phyloP scores from a whole-genome alignment of 352 stramenopile species.

The Pythium aquatile region DNA sequence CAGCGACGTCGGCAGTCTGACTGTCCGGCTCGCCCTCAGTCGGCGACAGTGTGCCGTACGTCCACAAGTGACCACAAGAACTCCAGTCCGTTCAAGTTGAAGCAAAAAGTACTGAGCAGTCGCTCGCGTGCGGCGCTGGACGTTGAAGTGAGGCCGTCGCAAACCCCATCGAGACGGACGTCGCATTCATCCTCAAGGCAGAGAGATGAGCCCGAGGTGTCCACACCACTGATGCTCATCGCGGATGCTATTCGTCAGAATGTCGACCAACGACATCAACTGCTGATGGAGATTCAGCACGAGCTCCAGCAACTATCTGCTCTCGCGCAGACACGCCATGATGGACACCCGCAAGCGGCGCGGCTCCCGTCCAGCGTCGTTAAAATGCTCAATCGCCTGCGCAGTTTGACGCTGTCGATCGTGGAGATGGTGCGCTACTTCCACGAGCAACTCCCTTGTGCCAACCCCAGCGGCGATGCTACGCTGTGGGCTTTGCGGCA shows the following conservation, averaged over 20 bases:
- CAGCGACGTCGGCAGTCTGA: not conserved
- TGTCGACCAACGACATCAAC: constrained; percentile 35
- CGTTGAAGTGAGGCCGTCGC: not conserved
- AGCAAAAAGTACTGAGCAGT: constrained; percentile 54
- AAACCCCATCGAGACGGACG: not conserved
- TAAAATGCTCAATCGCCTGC: constrained; percentile 59
- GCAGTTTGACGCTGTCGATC: constrained; percentile 54
- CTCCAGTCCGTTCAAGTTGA: constrained; percentile 62
- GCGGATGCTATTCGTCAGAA: constrained; percentile 53
- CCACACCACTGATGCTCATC: constrained; percentile 34
- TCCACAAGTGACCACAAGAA: constrained; percentile 27
- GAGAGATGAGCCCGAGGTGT: not conserved
- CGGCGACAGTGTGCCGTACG: constrained; percentile 11
- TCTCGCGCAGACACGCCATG: not conserved
- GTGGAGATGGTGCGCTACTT: constrained; percentile 68
- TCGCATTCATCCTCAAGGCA: not conserved
- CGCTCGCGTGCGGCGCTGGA: constrained; percentile 23
- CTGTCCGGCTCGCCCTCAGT: constrained; percentile 11
- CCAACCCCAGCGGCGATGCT: not conserved
- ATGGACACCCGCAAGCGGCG: constrained; percentile 10
- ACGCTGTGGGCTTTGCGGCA: constrained; percentile 32
- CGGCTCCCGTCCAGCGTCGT: constrained; percentile 36
- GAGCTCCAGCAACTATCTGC: constrained; percentile 2
- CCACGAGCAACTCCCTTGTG: constrained; percentile 29
- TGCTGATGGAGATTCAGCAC: constrained; percentile 42